These are phyloP conservation scores for Phytopythium kandeliae DNA, from an alignment of 352 stramenopile species.

Conservation along the genomic window DNA sequence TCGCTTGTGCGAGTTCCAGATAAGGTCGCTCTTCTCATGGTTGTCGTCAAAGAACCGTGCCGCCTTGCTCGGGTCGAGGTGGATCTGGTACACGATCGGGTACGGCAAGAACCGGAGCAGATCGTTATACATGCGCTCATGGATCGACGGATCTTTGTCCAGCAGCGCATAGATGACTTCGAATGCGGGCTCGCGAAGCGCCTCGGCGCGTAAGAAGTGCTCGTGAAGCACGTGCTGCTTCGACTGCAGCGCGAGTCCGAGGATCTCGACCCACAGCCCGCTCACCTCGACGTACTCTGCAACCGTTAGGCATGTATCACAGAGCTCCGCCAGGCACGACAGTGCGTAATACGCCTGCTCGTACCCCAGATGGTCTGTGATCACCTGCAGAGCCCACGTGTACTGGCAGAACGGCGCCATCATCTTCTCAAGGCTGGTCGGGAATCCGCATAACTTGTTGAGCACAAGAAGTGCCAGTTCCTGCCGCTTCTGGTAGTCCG, in stretches of 20 bases:
- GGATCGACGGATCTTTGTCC: slow-evolving; percentile 60
- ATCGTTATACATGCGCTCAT: slow-evolving; percentile 68
- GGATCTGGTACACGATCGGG: slow-evolving; percentile 78
- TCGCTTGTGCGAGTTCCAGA: slow-evolving; percentile 76
- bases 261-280: slow-evolving; percentile 73
- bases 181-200: slow-evolving; percentile 69
- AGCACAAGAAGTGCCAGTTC: slow-evolving; percentile 70
- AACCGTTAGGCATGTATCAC: slow-evolving; percentile 67
- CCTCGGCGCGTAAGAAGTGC: slow-evolving; percentile 72
- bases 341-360: slow-evolving; percentile 76
- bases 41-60: slow-evolving; percentile 79
- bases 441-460: slow-evolving; percentile 76
- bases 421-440: slow-evolving; percentile 68
- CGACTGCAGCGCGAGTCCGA: slow-evolving; percentile 71
- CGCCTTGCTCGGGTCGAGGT: slow-evolving; percentile 67
- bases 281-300: slow-evolving; percentile 71
- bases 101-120: slow-evolving; percentile 76
- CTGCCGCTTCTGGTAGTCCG: slow-evolving; percentile 70
- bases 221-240: slow-evolving; percentile 79
- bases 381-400: slow-evolving; percentile 78
- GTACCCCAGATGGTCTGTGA: slow-evolving; percentile 73
- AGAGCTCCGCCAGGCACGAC: slow-evolving; percentile 72
- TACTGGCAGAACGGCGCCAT: slow-evolving; percentile 70
- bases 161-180: slow-evolving; percentile 74
- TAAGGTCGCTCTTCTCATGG: slow-evolving; percentile 77